Base-by-base conservation (phyloP, 108 stramenopile species). In the Seminavis robusta region DNA sequence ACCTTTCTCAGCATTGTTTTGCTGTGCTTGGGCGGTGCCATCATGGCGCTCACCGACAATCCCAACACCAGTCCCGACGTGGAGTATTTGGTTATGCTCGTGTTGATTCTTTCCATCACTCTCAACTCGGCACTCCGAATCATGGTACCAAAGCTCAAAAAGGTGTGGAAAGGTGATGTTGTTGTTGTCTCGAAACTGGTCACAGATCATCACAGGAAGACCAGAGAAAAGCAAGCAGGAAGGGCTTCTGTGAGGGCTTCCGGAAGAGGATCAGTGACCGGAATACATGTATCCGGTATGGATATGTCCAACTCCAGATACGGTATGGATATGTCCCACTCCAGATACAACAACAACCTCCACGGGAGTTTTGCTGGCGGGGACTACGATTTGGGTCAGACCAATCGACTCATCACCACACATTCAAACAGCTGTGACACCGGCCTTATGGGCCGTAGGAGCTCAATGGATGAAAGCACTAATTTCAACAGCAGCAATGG, bases 111-210 rank as follows among this genome's bases (percentile, higher is more conserved):
- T 15, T 25, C 24, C 34, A 27, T 66, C 10, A 58, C 56, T 13
- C 33, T 57, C 5, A 42, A 55, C 16, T 29, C 56, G 16, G 48
- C 56, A 4, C 8, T 57, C 4, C 56, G 65, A 27, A 33, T 49
- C 11, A 37, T 66, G 36, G 1, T 58, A 8, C 65, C 65, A 10
- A 66, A 66, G 28, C 37, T 66, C 2, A 8, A 38, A 15, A 57
- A 58, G 56, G 47, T 66, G 1, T 66, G 65, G 65, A 48, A 27
- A 41, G 65, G 65, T 4, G 56, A 66, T 19, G 40, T 36, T 8
- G 48, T 66, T 8, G 47, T 66, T 19, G 65, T 66, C 1, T 50
- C 47, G 8, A 57, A 58, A 37, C 30, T 66, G 3, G 62, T 63
- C 5, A 17, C 50, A 10, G 62, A 63, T 33, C 62, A 63, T 16